Percentiles rank a stretch among this genome's conserved stretches.
phyloP scores from a whole-genome alignment of 2,329 filamentous ascomycete genomes.

The Fusarium sp. region DNA sequence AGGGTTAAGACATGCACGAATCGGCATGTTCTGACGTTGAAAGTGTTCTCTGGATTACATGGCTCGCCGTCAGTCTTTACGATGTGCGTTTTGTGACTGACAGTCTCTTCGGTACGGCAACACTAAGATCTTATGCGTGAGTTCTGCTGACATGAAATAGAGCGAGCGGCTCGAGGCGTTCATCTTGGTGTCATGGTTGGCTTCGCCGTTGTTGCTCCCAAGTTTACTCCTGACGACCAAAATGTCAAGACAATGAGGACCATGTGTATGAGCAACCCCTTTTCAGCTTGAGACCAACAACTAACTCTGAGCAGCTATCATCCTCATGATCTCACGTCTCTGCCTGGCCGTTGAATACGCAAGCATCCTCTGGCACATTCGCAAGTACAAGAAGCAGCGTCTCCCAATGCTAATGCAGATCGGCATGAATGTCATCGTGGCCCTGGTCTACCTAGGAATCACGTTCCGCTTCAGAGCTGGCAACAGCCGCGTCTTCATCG shows the following conservation, averaged over 20 bases:
- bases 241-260: conserved; percentile 52
- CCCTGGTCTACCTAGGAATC: conserved; percentile 56
- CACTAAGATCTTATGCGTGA: fast-evolving
- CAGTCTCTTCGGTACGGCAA: conserved; percentile 64
- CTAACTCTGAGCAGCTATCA: conserved; percentile 49
- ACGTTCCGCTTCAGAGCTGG: conserved; percentile 53
- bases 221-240: conserved; percentile 56
- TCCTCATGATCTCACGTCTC: conserved; percentile 65
- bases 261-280: conserved; percentile 50
- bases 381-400: conserved; percentile 53
- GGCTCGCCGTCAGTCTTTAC: conserved; percentile 72
- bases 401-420: conserved; percentile 53
- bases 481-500: conserved; percentile 51
- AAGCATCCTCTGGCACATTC: conserved; percentile 58
- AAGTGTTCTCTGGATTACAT: conserved; percentile 75
- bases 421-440: conserved; percentile 49
- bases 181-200: conserved; percentile 75
- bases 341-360: conserved; percentile 66
- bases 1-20: neutral
- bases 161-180: conserved; percentile 67
- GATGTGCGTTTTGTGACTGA: conserved; percentile 76
- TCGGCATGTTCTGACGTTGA: neutral
- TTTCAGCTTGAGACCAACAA: too few species aligned
- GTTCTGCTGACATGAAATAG: conserved; percentile 23
- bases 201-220: conserved; percentile 70